Evolutionary conservation across 805 yeast species (phyloP), one percentile per base, ranked within the genome.

Genomic region (Saccharomycopsis lassenensis): DNA sequence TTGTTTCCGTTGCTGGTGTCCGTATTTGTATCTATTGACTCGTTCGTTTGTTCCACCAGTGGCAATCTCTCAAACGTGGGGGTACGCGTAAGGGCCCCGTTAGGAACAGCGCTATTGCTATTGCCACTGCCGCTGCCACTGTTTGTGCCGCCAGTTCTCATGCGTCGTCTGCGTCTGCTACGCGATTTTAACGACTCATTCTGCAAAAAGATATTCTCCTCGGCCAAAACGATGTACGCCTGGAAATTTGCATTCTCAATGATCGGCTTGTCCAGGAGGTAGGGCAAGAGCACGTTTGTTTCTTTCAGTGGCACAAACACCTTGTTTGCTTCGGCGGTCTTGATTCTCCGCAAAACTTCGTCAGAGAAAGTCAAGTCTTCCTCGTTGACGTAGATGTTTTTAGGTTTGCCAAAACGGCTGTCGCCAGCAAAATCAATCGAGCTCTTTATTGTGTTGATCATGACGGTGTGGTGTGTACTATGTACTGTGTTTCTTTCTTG

Each of bases 121-220:
- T 12, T 10, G 14, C 10, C 30, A 2, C 14, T 15, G 17, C 12
- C 12, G 14, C 14, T 14, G 8, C 12, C 18, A 11, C 29, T 31
- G 11, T 36, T 31, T 18, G 43, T 20, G n/a, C 46, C 35, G 24
- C 27, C 35, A 17, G 31, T 22, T 30, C 43, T 30, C n/a, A 25
- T 31, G n/a, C n/a, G n/a, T n/a, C n/a, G n/a, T 19, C 43, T 25
- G 23, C 39, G 23, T n/a, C 21, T 20, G 15, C n/a, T 12, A 2
- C 37, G 15, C 4, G 28, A 16, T 23, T 33, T 26, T 12, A 12
- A 26, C 4, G 31, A 25, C n/a, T 38, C 42, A 25, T 41, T 43
- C 30, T 43, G 46, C 12, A 43, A 24, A 21, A 43, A 43, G n/a
- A 43, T 36, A 11, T 40, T 43, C 8, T 37, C 44, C 25, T 43